Conservation (phyloP, 345 rosid species). For the Corymbia maculata region DNA sequence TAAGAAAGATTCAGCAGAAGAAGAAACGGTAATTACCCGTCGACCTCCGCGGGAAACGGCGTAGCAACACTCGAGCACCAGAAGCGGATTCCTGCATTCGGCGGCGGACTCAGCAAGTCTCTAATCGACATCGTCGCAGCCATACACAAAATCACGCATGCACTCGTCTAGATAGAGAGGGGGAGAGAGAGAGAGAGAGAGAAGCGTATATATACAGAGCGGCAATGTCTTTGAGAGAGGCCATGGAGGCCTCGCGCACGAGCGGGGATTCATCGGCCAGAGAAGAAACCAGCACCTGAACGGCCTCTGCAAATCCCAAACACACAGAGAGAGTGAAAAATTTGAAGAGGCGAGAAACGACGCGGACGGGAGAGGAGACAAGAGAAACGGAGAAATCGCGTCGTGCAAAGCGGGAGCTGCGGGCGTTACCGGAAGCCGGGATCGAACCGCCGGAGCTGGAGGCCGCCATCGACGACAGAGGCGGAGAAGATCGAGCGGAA, state of each 20-base stretch:
- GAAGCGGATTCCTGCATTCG: conserved; percentile 66
- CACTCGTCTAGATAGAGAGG: not conserved
- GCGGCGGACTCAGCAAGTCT: not conserved
- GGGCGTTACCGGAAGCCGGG: conserved; percentile 54
- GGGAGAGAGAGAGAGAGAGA: not conserved
- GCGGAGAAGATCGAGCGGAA: not conserved
- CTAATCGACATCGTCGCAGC: not conserved
- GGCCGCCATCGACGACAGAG: conserved; percentile 46
- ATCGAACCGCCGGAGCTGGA: conserved; percentile 63
- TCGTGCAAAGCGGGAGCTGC: not conserved
- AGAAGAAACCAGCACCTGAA: conserved; percentile 74
- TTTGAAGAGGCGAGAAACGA: not conserved
- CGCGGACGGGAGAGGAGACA: not conserved
- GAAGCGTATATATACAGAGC: conserved; percentile 24
- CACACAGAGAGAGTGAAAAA: not conserved
- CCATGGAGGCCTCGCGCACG: conserved; percentile 75
- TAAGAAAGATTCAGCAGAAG: not conserved
- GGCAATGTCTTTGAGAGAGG: conserved; percentile 74
- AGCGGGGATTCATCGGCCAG: conserved; percentile 74
- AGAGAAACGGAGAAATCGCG: not conserved
- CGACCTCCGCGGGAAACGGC: conserved; percentile 86
- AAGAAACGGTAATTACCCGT: conserved; percentile 32
- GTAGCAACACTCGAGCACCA: conserved; percentile 88
- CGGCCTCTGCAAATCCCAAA: conserved; percentile 51
- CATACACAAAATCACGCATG: not conserved